Evolutionary conservation across 2,329 filamentous ascomycete genomes (phyloP).

Genomic region (Nannizziopsis arthrosporioides): DNA sequence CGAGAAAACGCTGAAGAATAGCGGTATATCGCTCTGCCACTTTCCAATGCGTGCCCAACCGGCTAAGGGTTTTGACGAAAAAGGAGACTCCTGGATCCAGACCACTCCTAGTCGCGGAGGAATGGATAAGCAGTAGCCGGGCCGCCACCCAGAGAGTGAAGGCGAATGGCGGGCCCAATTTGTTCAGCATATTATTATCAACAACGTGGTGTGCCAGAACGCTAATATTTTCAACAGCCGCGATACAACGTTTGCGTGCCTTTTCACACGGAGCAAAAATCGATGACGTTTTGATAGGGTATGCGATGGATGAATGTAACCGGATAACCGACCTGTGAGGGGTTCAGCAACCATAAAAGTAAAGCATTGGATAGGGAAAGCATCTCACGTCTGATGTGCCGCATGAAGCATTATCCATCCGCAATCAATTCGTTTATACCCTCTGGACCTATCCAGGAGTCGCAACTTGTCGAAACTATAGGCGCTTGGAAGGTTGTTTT

Average conservation of each 20-base stretch:
- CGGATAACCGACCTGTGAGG: conserved; percentile 60
- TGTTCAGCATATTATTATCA: conserved; percentile 59
- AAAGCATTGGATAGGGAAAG: conserved; percentile 12
- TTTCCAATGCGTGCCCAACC: conserved; percentile 74
- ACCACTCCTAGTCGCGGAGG: conserved; percentile 76
- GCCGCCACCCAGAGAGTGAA: conserved; percentile 90
- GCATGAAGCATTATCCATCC: conserved; percentile 86
- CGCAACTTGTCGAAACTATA: conserved; percentile 66
- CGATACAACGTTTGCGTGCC: conserved; percentile 70
- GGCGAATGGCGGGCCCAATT: conserved; percentile 79
- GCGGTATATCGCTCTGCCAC: conserved; percentile 72
- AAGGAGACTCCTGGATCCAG: conserved; percentile 68
- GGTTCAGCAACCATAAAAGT: conserved; percentile 10
- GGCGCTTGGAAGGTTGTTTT: conserved; percentile 67
- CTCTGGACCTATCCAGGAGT: conserved; percentile 54
- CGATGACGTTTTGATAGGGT: conserved; percentile 74
- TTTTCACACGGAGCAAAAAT: conserved; percentile 84
- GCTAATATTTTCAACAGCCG: conserved; percentile 71
- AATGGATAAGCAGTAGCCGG: conserved; percentile 74
- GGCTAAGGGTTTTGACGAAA: conserved; percentile 68
- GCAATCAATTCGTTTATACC: conserved; percentile 60
- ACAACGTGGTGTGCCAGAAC: conserved; percentile 68
- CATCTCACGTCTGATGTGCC: conserved; percentile 64
- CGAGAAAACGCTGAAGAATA: conserved; percentile 68
- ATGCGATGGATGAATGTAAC: conserved; percentile 82